Conservation (phyloP, 192 early-diverging fungal genomes). For the Umbelopsis ramanniana region DNA sequence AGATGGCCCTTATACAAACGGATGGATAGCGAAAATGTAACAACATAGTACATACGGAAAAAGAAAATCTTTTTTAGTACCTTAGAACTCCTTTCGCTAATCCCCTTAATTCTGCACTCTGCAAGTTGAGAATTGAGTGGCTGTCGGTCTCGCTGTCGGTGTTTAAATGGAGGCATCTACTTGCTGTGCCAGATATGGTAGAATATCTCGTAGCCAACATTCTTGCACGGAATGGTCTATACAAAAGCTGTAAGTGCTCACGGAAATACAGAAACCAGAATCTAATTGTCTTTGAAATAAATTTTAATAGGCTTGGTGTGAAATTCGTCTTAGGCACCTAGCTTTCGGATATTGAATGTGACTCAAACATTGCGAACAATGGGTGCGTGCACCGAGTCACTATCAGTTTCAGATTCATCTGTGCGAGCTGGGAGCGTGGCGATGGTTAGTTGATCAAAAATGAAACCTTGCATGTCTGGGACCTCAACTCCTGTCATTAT, state of each 20-base stretch:
- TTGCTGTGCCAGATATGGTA: conserved; percentile 5
- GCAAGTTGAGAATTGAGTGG: no score
- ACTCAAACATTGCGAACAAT: background rate
- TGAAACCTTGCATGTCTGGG: conserved; percentile 9
- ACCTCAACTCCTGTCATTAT: background rate
- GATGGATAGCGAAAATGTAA: no score
- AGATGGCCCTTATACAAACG: no score
- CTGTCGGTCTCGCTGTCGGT: background rate
- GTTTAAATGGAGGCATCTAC: background rate
- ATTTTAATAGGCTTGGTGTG: no score
- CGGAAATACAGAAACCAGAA: no score
- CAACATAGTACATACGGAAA: no score
- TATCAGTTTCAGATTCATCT: conserved; percentile 13
- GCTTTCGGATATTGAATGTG: background rate
- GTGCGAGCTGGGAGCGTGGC: background rate
- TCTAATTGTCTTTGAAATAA: no score
- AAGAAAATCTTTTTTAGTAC: no score
- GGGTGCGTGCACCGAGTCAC: background rate
- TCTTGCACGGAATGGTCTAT: background rate
- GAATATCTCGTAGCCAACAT: background rate
- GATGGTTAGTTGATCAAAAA: background rate
- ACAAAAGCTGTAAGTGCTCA: no score
- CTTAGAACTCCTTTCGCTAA: no score
- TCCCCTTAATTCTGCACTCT: no score
- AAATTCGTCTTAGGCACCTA: background rate